Evolutionary conservation across 1,284 basidiomycete species (phyloP), one percentile per base, ranked within the genome.

Genomic region (Cystobasidiaceae sp.): DNA sequence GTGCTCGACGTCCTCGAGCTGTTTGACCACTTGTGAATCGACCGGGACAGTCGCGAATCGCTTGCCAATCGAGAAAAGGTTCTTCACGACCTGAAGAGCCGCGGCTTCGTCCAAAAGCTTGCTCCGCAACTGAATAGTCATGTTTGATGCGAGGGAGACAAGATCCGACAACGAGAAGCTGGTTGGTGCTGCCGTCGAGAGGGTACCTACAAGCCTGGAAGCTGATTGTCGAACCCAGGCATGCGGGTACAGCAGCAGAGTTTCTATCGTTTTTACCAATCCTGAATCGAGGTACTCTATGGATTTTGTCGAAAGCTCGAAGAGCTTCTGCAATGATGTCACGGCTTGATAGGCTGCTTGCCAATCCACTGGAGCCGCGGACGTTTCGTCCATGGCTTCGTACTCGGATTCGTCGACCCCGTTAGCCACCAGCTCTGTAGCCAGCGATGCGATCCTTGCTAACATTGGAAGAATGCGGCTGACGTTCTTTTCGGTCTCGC

Each of bases 211-310:
- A 6, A 93, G 80, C 48, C 90, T 83, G 69, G 87, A 87, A 0
- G 93, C 82, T 0, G 88, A 88, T 13, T 85, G 85, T 33, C 93
- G 86, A 1, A 96, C 91, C 94, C 93, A 97, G 3, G 89, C 85
- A 77, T 99, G 94, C 11, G 93, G 93, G 78, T 88, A 97, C 8
- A 90, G 81, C 2, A 97, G 82, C 72, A 90, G 84, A 0, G 80
- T 73, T 19, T 84, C 79, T 44, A 96, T 80, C 0, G 80, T 75
- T 21, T 78, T 2, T 80, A 76, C 1, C 90, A 77, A 48, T 72
- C 33, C 72, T 75, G 23, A 15, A 43, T 69, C 69, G 23, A 69
- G 61, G 4, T 44, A 7, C 9, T 1, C 23, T 19, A 56, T 8
- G 9, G 39, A 11, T 9, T 28, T 65, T 64, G 4, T 80, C 75